A percentile compares a stretch with the other conserved stretches of the same genome.
Conservation (phyloP, 2,329 filamentous ascomycete genomes). For the Knufia petricola region DNA sequence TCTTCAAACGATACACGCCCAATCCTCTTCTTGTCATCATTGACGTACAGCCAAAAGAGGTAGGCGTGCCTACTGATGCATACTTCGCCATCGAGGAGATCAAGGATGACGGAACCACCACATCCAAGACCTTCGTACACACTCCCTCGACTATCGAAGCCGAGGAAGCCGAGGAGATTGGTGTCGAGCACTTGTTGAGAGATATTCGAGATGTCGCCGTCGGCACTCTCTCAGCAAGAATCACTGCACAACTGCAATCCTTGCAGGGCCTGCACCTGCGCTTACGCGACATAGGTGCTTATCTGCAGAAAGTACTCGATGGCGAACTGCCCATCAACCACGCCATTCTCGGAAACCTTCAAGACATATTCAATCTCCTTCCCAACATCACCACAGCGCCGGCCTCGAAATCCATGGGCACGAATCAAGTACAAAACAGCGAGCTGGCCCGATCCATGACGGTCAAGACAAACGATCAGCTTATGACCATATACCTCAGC, state of each 20-base stretch:
- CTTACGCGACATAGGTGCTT: conserved; percentile 87
- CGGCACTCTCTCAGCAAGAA: conserved; percentile 88
- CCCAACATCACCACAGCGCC: conserved; percentile 85
- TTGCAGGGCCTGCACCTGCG: conserved; percentile 91
- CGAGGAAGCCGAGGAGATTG: conserved; percentile 97
- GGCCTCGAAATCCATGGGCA: conserved; percentile 48
- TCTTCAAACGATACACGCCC: conserved; percentile 98
- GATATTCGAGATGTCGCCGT: conserved; percentile 98
- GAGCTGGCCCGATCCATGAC: conserved; percentile 95
- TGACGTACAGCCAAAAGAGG: conserved; percentile 95
- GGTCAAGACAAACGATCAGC: conserved; percentile 97
- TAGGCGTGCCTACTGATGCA: conserved; percentile 93
- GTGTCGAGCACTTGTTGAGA: conserved; percentile 91
- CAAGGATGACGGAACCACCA: conserved; percentile 97
- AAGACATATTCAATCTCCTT: conserved; percentile 97
- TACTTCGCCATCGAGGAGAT: conserved; percentile 99
- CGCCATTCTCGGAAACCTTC: conserved; percentile 92
- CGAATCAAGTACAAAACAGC: conserved; percentile 54
- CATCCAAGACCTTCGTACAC: conserved; percentile 94
- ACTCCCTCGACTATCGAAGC: conserved; percentile 97
- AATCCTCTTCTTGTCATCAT: conserved; percentile 96
- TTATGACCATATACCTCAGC: conserved; percentile 96
- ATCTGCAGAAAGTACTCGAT: conserved; percentile 91
- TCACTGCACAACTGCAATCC: conserved; percentile 95
- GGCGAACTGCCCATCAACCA: conserved; percentile 92